Conservation (phyloP, 306 rosid species). For the Heteromeles arbutifolia region DNA sequence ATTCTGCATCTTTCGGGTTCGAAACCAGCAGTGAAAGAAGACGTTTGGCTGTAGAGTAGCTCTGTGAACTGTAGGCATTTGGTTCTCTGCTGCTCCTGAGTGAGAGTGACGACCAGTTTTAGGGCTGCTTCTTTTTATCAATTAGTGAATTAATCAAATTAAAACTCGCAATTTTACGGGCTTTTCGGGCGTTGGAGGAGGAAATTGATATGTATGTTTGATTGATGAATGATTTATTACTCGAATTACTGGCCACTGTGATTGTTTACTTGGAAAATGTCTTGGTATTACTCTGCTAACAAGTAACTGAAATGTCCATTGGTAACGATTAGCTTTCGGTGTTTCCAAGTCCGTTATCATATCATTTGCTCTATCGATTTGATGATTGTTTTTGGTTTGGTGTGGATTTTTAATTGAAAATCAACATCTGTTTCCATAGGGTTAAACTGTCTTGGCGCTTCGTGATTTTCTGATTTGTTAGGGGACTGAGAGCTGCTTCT, state of each 20-base stretch:
- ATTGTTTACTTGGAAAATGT: not conserved
- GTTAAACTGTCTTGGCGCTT: slow-evolving; percentile 11
- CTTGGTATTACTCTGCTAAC: not conserved
- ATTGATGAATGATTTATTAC: not conserved
- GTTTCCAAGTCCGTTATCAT: not conserved
- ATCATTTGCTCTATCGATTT: not conserved
- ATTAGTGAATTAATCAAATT: not conserved
- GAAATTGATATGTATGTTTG: not conserved
- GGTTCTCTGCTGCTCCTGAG: not conserved
- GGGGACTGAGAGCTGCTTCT: slow-evolving; percentile 55
- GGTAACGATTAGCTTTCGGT: not conserved
- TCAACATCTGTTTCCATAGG: slow-evolving; percentile 8
- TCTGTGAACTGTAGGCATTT: not conserved
- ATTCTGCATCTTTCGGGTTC: not conserved
- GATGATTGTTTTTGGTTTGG: not conserved
- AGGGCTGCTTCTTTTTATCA: not conserved
- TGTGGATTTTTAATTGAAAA: not conserved
- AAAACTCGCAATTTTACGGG: not conserved
- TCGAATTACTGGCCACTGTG: not conserved
- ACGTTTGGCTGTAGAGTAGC: not conserved
- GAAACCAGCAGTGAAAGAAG: not conserved
- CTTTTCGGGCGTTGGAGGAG: not conserved
- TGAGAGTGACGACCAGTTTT: not conserved
- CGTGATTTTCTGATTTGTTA: slow-evolving; percentile 19
- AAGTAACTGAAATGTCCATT: not conserved